Conservation (phyloP, 2,329 filamentous ascomycete genomes). For the Fusarium neocosmosporiellum region DNA sequence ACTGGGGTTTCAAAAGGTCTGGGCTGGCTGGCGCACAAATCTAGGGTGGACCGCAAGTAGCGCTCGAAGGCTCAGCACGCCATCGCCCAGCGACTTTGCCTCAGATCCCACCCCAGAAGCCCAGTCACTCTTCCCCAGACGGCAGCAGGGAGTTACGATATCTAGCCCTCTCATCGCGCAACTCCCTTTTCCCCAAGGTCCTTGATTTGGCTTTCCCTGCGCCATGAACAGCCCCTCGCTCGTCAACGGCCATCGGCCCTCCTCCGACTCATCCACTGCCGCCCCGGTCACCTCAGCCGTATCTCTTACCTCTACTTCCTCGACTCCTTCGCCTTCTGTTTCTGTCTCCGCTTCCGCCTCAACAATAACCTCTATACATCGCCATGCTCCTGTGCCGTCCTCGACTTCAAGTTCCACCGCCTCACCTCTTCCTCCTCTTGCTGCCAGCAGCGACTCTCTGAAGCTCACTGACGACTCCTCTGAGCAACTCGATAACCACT, state of each 20-base stretch:
- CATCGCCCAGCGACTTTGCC: constrained; percentile 44
- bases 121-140: constrained; percentile 38
- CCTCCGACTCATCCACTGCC: constrained; percentile 31
- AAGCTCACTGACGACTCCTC: constrained; percentile 23
- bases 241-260: constrained; percentile 42
- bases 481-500: constrained; percentile 18
- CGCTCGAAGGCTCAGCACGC: constrained; percentile 40
- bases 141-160: constrained; percentile 41
- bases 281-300: constrained; percentile 9
- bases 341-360: constrained; percentile 12
- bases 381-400: constrained; percentile 32
- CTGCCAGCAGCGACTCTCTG: constrained; percentile 25
- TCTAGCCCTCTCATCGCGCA: constrained; percentile 45
- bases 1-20: constrained; percentile 25
- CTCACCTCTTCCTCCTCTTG: constrained; percentile 14
- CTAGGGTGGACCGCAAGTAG: constrained; percentile 36
- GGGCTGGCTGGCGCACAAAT: constrained; percentile 26
- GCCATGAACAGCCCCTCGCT: constrained; percentile 42
- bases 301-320: constrained; percentile 25
- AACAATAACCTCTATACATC: constrained; percentile 30
- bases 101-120: constrained; percentile 37
- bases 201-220: constrained; percentile 31
- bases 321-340: constrained; percentile 21
- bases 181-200: constrained; percentile 34
- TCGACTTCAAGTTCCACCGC: constrained; percentile 19